Conservation (phyloP, 805 yeast species). For the Pichia occidentalis region DNA sequence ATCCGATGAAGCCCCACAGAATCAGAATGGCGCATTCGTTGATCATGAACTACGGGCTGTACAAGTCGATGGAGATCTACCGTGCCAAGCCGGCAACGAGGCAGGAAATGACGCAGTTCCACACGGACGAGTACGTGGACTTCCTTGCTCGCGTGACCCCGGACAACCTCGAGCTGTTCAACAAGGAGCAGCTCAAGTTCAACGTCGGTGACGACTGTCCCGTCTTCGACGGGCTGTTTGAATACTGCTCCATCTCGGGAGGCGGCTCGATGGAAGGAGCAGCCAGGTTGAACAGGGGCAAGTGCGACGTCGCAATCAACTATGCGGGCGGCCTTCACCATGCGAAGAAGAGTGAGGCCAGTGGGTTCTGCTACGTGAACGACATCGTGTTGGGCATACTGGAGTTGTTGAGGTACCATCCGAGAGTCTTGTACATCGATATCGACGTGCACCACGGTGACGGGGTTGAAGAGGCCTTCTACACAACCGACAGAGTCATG, state of each 20-base stretch:
- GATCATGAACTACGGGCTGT: constrained; percentile 93
- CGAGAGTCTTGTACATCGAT: constrained; percentile 81
- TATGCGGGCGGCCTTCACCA: constrained; percentile 94
- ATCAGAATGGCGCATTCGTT: constrained; percentile 97
- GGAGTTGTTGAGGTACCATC: constrained; percentile 72
- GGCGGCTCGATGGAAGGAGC: constrained; percentile 93
- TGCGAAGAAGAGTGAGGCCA: constrained; percentile 84
- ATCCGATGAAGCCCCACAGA: constrained; percentile 98
- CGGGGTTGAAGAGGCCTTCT: constrained; percentile 92
- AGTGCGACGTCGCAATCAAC: constrained; percentile 86
- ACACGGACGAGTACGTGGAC: constrained; percentile 95
- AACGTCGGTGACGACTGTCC: constrained; percentile 96
- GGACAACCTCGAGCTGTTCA: constrained; percentile 79
- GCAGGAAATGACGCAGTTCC: constrained; percentile 97
- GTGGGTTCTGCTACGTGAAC: constrained; percentile 87
- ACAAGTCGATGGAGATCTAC: constrained; percentile 95
- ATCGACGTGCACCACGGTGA: constrained; percentile 93
- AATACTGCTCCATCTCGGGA: constrained; percentile 71
- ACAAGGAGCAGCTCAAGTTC: constrained; percentile 84
- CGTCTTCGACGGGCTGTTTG: constrained; percentile 72
- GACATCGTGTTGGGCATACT: constrained; percentile 83
- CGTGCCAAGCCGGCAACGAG: constrained; percentile 97
- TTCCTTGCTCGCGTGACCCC: constrained; percentile 87
- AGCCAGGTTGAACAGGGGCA: constrained; percentile 70
- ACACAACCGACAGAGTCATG: constrained; percentile 86